Conservation (phyloP, 163 green algal genomes). For the Trebouxia gelatinosa region DNA sequence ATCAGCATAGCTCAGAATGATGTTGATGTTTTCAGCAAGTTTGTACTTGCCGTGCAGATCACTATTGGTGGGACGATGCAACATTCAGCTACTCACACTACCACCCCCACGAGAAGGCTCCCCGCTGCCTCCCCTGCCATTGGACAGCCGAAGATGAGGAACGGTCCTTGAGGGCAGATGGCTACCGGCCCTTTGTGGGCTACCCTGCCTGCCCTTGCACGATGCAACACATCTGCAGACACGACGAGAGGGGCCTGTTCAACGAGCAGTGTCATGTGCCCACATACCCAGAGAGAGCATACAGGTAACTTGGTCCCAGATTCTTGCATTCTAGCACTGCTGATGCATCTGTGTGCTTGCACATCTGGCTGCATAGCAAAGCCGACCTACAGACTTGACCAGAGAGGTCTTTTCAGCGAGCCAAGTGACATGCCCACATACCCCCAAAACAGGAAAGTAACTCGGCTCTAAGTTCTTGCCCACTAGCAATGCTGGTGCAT, state of each 20-base stretch:
- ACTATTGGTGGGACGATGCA: slow-evolving; percentile 27
- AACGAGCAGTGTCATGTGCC: not conserved
- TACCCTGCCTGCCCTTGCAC: slow-evolving; percentile 14
- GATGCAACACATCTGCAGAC: slow-evolving; percentile 6
- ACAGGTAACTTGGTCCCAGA: not conserved
- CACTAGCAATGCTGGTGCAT: no score
- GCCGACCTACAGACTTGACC: no score
- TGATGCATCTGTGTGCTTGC: no score
- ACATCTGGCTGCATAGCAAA: no score
- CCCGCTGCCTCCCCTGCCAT: slow-evolving; percentile 33
- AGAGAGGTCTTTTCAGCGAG: no score
- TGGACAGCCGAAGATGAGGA: slow-evolving; percentile 5
- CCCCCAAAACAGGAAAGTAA: no score
- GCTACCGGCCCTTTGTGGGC: slow-evolving; percentile 11
- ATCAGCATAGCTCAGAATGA: no score
- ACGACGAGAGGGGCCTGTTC: slow-evolving; percentile 16
- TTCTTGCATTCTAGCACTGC: no score
- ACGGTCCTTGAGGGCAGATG: slow-evolving; percentile 2
- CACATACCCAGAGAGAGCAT: not conserved
- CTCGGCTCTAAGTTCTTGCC: no score
- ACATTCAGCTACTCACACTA: not conserved
- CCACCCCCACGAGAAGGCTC: slow-evolving; percentile 31
- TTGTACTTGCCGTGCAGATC: no score
- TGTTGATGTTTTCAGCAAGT: no score
- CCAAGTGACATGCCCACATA: no score